A percentile compares a stretch with the other conserved stretches of the same genome.
phyloP scores from a whole-genome alignment of 179 eudicot species.

The Camellia oleifera region DNA sequence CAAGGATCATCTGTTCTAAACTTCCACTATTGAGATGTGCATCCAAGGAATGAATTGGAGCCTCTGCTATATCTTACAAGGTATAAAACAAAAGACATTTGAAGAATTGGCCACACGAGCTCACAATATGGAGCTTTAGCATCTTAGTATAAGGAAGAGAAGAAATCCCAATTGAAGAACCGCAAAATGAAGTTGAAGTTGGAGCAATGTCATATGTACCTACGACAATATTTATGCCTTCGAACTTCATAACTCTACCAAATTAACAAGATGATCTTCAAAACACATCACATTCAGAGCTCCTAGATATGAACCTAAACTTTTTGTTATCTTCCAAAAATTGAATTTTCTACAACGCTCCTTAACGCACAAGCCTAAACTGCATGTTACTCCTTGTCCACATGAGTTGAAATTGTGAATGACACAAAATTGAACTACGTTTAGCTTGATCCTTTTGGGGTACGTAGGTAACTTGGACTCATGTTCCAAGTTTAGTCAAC shows the following conservation, averaged over 20 bases:
- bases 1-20: neutral
- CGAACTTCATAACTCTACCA: too few relatives aligned
- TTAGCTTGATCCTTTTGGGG: neutral
- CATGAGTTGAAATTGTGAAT: neutral
- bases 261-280: too few relatives aligned
- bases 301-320: too few relatives aligned
- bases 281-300: neutral
- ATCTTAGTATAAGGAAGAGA: too few relatives aligned
- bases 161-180: neutral
- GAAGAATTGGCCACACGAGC: neutral
- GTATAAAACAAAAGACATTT: too few relatives aligned
- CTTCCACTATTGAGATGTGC: neutral
- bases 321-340: neutral
- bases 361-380: neutral
- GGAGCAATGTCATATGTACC: too few relatives aligned
- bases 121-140: neutral
- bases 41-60: neutral
- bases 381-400: neutral
- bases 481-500: too few relatives aligned
- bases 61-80: neutral
- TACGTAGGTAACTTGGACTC: too few relatives aligned
- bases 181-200: too few relatives aligned
- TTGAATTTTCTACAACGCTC: neutral
- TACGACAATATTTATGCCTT: too few relatives aligned
- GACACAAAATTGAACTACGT: neutral